These are phyloP conservation scores for Macadamia tetraphylla DNA, from an alignment of 164 flowering plant genomes.

Conservation along the genomic window DNA sequence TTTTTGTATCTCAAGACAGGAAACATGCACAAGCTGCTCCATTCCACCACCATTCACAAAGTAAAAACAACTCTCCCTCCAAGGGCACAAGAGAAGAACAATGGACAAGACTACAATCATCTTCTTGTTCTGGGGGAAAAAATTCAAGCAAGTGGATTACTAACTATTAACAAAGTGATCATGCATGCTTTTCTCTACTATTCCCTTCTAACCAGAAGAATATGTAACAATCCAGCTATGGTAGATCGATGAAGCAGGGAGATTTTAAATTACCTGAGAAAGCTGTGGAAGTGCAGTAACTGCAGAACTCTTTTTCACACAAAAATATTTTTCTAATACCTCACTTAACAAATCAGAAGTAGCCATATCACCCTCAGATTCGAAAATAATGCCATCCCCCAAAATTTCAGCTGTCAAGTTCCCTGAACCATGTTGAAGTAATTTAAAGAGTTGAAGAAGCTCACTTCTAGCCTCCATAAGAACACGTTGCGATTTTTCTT, in stretches of 20 bases:
- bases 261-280: slow-evolving; percentile 45
- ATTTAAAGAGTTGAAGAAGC: slow-evolving; percentile 48
- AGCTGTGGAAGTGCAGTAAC: slow-evolving; percentile 28
- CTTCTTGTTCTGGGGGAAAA: slow-evolving; percentile 50
- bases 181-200: not conserved
- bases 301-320: slow-evolving; percentile 21
- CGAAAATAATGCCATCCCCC: slow-evolving; percentile 33
- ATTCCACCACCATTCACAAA: slow-evolving; percentile 85
- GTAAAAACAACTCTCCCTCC: slow-evolving; percentile 75
- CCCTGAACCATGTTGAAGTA: slow-evolving; percentile 31
- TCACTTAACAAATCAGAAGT: slow-evolving; percentile 56
- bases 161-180: not conserved
- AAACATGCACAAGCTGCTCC: slow-evolving; percentile 53
- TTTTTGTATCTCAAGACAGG: slow-evolving; percentile 29
- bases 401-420: slow-evolving; percentile 24
- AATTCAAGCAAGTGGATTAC: not conserved
- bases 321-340: slow-evolving; percentile 35
- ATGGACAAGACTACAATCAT: slow-evolving; percentile 52
- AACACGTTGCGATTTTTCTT: slow-evolving; percentile 22
- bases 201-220: not conserved
- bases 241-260: not conserved
- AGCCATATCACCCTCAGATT: slow-evolving; percentile 41
- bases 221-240: too few species aligned
- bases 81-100: slow-evolving; percentile 67
- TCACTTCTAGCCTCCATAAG: slow-evolving; percentile 49